Base-by-base conservation (phyloP, 2,329 filamentous ascomycete species). In the Fusarium dlaminii region DNA sequence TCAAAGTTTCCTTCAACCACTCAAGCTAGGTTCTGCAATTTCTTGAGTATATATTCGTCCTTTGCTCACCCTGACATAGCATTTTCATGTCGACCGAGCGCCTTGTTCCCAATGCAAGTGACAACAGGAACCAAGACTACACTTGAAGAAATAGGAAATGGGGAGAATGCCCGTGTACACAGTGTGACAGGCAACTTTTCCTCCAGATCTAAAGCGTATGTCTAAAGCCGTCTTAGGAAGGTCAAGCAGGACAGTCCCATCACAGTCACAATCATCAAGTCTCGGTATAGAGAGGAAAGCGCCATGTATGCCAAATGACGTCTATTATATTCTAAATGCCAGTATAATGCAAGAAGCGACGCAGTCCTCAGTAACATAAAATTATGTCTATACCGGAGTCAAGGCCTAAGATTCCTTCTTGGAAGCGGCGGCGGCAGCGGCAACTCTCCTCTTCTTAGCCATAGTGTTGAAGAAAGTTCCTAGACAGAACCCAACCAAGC, bases 371-470 rank as follows among this genome's bases (percentile, higher is more conserved):
- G 20, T 5, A 29, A n/a, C 20, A 40, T 8, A n/a, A 40, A 29
- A 43, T 9, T 17, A 24, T 8, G 17, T 24, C 32, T 51, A 13
- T 9, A 39, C 22, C 11, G 6, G 14, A n/a, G 12, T 14, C 12
- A 20, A 3, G n/a, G 22, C 18, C 6, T 40, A 40, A 9, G 34
- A 40, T 14, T 55, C 34, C 51, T 55, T 55, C 51, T 55, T 39
- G 14, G 51, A 55, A 40, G 51, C 51, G 3, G 51, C 51, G 89
- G 62, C 49, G 6, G 61, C 60, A 4, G 60, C 63, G 15, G 63
- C 63, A 27, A 32, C 62, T 27, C 42, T 58, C 29, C 63, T 66
- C 49, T 58, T 66, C 61, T 66, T 66, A 1, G 63, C 63, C 42
- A 66, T 22, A 9, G 63, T 66, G 51, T 66, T 66, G 15, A 66